Evolutionary conservation across 2,329 filamentous ascomycete species (phyloP), one percentile per base, ranked within the genome.

Genomic region (Xylariales sp.): DNA sequence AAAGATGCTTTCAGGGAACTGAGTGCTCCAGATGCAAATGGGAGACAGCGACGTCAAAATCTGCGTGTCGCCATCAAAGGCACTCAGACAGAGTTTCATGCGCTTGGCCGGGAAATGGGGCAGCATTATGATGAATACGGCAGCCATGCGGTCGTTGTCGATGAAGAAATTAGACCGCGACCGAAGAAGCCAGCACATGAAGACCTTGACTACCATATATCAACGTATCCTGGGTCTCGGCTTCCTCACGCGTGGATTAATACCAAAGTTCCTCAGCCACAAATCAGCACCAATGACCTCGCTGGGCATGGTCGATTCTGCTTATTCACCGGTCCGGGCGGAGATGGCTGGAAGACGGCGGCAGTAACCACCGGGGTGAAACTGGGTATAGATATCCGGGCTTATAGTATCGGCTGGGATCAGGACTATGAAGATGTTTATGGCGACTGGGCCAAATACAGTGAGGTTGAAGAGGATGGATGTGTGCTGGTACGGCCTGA

Each of bases 221-320:
- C 21, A 34, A 82, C 79, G 3, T 78, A 71, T 47, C 80, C 80
- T 1, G 81, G 80, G 6, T 63, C 64, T 20, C 63, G 78, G 3
- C 56, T 83, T 16, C 80, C 81, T 5, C 80, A 85, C 54, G 78
- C 66, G 1, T 83, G 80, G 80, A 57, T 83, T 13, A 74, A 78
- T 55, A 65, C 63, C 15, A 48, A 61, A 6, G 48, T 63, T 10
- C 69, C 76, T 0, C 57, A 58, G 8, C 51, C 64, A 37, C 58
- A 59, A 12, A 57, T 75, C 14, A 81, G 76, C 1, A 82, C 77
- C 0, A 70, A 77, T 31, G 79, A 83, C 52, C 55, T 83, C 2
- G 74, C 74, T 0, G 78, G 78, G 0, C 63, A 80, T 34, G 72
- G 74, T 1, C 47, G 48, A 0, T 81, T 78, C 49, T 60, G 54